phyloP scores from a whole-genome alignment of 2,329 filamentous ascomycete species.

The Cercospora sesami region DNA sequence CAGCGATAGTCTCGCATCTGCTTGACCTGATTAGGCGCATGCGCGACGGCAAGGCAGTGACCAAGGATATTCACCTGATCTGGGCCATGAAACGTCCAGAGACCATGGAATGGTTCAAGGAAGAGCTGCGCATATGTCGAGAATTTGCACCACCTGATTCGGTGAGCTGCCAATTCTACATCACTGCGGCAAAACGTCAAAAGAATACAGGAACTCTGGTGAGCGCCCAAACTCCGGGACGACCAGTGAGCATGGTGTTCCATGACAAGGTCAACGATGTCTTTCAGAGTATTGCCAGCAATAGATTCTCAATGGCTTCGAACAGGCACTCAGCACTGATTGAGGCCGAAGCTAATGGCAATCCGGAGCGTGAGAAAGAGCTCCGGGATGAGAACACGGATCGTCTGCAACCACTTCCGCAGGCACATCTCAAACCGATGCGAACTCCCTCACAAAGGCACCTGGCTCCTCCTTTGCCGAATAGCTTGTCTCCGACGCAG shows the following conservation, averaged over 20 bases:
- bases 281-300: constrained; percentile 81
- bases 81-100: constrained; percentile 91
- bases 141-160: constrained; percentile 85
- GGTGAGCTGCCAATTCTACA: constrained; percentile 91
- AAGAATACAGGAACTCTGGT: constrained; percentile 50
- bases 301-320: constrained; percentile 49
- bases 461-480: constrained; percentile 10
- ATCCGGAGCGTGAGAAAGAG: constrained; percentile 75
- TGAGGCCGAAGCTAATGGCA: constrained; percentile 74
- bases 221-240: constrained; percentile 54
- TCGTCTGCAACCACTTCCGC: constrained; percentile 76
- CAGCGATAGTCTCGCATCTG: constrained; percentile 86
- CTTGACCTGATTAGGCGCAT: constrained; percentile 95
- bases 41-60: constrained; percentile 91
- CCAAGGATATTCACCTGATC: constrained; percentile 85
- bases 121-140: constrained; percentile 87
- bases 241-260: constrained; percentile 70
- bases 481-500: constrained; percentile 46
- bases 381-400: constrained; percentile 82
- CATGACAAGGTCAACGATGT: constrained; percentile 87
- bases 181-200: constrained; percentile 71
- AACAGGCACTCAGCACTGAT: constrained; percentile 79
- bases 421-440: constrained; percentile 45
- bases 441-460: constrained; percentile 30
- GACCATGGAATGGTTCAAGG: constrained; percentile 96